phyloP scores from a whole-genome alignment of 805 yeast species.

The Hanseniaspora pseudoguilliermondii region DNA sequence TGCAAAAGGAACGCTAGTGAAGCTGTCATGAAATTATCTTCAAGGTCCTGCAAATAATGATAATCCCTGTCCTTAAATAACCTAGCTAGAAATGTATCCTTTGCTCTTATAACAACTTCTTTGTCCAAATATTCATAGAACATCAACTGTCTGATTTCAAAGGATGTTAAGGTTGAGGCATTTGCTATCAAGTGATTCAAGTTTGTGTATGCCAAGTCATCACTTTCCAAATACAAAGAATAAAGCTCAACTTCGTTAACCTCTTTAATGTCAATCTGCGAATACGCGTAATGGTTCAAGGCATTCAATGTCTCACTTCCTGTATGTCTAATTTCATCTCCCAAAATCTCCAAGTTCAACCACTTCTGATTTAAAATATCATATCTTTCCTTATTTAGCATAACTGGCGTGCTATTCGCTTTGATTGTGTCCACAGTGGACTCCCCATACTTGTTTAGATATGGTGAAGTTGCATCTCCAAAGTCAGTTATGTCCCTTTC shows the following conservation, averaged over 20 bases:
- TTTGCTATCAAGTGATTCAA: background rate
- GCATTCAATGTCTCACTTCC: conserved; percentile 14
- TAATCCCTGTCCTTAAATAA: background rate
- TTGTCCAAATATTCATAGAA: background rate
- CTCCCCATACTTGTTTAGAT: conserved; percentile 65
- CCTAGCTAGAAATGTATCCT: background rate
- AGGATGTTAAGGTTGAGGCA: background rate
- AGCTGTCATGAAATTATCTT: too few species aligned
- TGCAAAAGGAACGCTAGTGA: too few species aligned
- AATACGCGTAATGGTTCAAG: background rate
- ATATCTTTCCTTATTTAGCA: conserved; percentile 40
- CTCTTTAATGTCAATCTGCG: background rate
- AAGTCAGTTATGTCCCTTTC: conserved; percentile 79
- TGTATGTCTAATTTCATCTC: conserved; percentile 32
- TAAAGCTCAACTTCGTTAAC: background rate
- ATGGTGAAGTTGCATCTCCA: conserved; percentile 76
- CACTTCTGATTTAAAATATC: conserved; percentile 45
- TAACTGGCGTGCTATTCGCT: conserved; percentile 43
- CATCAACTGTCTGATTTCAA: conserved; percentile 6
- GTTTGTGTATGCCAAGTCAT: conserved; percentile 1
- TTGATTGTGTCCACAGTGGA: conserved; percentile 43
- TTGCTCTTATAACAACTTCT: background rate
- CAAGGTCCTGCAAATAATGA: too few species aligned
- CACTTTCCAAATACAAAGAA: background rate
- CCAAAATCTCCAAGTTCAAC: conserved; percentile 47